Evolutionary conservation across 768 basidiomycete species (phyloP).

Genomic region (Podaxis mareebaensis): DNA sequence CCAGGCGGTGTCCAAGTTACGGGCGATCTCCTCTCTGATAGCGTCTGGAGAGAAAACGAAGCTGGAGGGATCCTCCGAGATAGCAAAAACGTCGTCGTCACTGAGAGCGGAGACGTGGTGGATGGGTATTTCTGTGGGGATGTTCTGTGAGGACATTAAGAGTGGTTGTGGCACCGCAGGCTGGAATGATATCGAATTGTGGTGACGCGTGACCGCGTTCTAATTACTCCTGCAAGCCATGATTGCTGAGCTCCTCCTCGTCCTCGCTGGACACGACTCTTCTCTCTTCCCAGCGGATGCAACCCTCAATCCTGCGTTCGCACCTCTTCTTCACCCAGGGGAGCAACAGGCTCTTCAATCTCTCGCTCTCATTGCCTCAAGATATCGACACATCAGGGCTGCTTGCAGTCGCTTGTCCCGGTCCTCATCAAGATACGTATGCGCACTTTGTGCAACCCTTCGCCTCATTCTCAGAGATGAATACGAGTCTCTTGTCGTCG

Average conservation of each 20-base stretch:
- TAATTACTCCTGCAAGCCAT: slow-evolving; percentile 36
- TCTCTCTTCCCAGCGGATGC: slow-evolving; percentile 72
- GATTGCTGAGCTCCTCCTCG: slow-evolving; percentile 87
- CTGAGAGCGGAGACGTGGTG: slow-evolving; percentile 35
- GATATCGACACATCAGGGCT: slow-evolving; percentile 72
- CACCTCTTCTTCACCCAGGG: slow-evolving; percentile 81
- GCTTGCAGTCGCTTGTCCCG: slow-evolving; percentile 51
- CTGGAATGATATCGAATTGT: slow-evolving; percentile 16
- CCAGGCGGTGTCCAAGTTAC: slow-evolving; percentile 38
- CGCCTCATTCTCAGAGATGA: slow-evolving; percentile 74
- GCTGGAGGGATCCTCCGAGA: slow-evolving; percentile 46
- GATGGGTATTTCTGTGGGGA: slow-evolving; percentile 19
- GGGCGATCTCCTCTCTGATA: slow-evolving; percentile 64
- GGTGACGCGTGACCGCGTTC: slow-evolving; percentile 12
- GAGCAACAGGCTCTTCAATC: slow-evolving; percentile 84
- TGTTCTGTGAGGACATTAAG: slow-evolving; percentile 20
- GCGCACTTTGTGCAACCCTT: slow-evolving; percentile 74
- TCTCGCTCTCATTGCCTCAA: slow-evolving; percentile 71
- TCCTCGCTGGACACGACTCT: slow-evolving; percentile 86
- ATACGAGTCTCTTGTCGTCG: slow-evolving; percentile 77
- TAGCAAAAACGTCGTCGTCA: slow-evolving; percentile 61
- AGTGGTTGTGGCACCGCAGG: slow-evolving; percentile 15
- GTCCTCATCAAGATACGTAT: slow-evolving; percentile 74
- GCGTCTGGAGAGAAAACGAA: slow-evolving; percentile 60
- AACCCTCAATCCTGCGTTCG: slow-evolving; percentile 61